Conservation (phyloP, 129 eudicot species). For the Lonicera japonica region DNA sequence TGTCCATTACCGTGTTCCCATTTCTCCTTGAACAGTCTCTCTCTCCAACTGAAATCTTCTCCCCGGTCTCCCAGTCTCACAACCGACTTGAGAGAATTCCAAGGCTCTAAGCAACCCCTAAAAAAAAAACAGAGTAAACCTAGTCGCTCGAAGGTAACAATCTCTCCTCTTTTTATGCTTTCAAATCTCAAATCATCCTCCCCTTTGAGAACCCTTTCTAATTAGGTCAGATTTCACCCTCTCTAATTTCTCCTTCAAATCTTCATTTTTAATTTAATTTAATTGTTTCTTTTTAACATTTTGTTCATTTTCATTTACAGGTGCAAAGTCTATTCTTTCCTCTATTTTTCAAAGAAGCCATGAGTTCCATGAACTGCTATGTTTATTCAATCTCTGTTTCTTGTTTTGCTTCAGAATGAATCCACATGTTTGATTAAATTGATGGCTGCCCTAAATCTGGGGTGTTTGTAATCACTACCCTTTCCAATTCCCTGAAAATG, state of each 20-base stretch:
- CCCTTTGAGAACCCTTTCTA: background rate
- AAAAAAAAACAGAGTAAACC: no score
- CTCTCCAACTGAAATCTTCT: no score
- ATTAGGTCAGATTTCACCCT: conserved; percentile 40
- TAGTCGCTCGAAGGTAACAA: no score
- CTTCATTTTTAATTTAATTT: conserved; percentile 8
- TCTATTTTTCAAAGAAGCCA: conserved; percentile 39
- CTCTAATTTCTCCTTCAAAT: conserved; percentile 9
- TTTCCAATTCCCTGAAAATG: conserved; percentile 24
- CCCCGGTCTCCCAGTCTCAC: no score
- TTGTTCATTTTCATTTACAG: conserved; percentile 10
- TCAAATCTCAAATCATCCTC: no score
- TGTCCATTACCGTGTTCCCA: no score
- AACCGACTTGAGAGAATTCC: no score
- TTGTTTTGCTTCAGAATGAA: conserved; percentile 39
- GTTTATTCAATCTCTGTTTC: no score
- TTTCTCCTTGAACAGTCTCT: no score
- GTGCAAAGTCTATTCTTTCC: conserved; percentile 42
- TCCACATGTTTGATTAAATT: conserved; percentile 26
- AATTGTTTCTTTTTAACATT: no score
- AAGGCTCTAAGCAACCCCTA: no score
- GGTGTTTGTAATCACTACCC: conserved; percentile 15
- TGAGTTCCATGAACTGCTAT: conserved; percentile 26
- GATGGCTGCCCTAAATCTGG: conserved; percentile 14
- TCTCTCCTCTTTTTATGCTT: no score